Conservation (phyloP, 768 basidiomycete species). For the Nidula microcarpa region DNA sequence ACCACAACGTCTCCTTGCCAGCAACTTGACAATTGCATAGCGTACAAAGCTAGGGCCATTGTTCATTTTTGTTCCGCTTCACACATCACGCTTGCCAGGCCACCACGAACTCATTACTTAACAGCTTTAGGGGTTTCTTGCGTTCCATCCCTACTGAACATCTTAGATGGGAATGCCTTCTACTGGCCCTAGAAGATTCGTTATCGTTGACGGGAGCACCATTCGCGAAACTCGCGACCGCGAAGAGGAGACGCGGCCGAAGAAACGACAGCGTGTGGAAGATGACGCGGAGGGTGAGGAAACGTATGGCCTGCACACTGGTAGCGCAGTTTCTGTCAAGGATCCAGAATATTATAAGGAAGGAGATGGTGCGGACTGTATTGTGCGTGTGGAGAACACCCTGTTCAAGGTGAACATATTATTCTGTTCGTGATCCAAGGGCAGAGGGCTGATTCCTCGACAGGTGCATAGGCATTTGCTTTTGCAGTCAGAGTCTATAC, state of each 20-base stretch:
- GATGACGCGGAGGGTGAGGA: slow-evolving; percentile 16
- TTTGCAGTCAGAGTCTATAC: slow-evolving; percentile 14
- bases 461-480: slow-evolving; percentile 20
- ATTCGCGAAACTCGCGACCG: slow-evolving; percentile 25
- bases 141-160: no score
- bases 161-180: no score
- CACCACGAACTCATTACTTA: no score
- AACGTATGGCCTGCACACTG: neutral
- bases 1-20: no score
- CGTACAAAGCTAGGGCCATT: no score
- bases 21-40: no score
- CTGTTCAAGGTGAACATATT: slow-evolving; percentile 43
- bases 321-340: neutral
- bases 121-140: no score
- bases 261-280: slow-evolving; percentile 23
- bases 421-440: neutral
- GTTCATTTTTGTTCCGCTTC: no score
- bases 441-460: neutral
- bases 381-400: slow-evolving; percentile 38
- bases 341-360: slow-evolving; percentile 37
- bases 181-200: slow-evolving; percentile 14
- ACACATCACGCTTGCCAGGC: no score
- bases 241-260: slow-evolving; percentile 17
- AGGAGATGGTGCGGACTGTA: slow-evolving; percentile 30
- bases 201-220: slow-evolving; percentile 27